Evolutionary conservation across 306 rosid genomes (phyloP), one percentile per base, ranked within the genome.

Genomic region (Castanea mollissima): DNA sequence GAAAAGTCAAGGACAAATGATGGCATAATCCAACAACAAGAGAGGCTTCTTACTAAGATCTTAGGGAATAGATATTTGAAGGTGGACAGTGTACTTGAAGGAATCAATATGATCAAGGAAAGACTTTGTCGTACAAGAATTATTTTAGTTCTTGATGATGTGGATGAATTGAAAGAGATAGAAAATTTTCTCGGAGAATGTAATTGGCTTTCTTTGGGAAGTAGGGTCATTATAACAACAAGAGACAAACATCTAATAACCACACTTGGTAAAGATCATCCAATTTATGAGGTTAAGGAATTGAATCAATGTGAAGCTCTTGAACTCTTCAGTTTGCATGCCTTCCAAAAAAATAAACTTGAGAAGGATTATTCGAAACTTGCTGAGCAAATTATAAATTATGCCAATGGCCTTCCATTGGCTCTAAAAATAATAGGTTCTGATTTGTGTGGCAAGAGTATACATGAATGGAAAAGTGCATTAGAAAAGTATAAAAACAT

Each of bases 101-200:
- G 82, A 51, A 79, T 60, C 60, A 12, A 69, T 25, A 74, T 29
- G 13, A 49, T 79, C 44, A 72, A 71, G 73, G 20, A 18, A 6
- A 71, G 31, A 62, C 72, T 79, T 65, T 51, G 18, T 13, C 5
- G n/a, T 3, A 79, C 59, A 63, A 73, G 62, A 52, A 77, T 79
- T 32, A 73, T 79, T 49, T n/a, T 79, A 23, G 23, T 79, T 59
- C 78, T 79, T 62, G 82, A 79, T 71, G 78, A 73, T 46, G 67
- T 79, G 21, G 82, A 79, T 31, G 32, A 62, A 46, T 29, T 60
- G 32, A 38, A 38, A 32, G 60, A 80, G 44, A 31, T 80, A 54
- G 16, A 80, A 5, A 67, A 68, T 15, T 27, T 74, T 51, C 74
- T 68, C 16, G 79, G 83, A 52, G 74, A 35, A 21, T 21, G 6